These are phyloP conservation scores for Claviceps sp. DNA, from an alignment of 2,329 filamentous ascomycete species.

Conservation along the genomic window DNA sequence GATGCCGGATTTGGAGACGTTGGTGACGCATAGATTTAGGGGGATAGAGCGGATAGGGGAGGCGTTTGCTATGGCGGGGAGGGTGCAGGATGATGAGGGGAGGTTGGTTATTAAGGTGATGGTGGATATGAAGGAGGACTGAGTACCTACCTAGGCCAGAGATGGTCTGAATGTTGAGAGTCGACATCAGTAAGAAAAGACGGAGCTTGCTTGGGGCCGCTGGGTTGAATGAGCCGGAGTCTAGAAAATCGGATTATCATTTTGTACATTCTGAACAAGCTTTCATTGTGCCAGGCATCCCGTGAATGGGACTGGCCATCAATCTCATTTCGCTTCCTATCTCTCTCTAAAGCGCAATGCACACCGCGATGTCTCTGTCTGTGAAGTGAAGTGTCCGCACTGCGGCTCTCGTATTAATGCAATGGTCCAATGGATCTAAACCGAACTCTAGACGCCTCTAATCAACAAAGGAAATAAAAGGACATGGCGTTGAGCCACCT, in stretches of 20 bases:
- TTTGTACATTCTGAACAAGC: too few species aligned
- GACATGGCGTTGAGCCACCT: not conserved
- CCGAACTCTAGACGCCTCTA: constrained; percentile 6
- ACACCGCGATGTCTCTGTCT: not conserved
- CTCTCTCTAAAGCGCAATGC: not conserved
- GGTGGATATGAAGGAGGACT: constrained; percentile 24
- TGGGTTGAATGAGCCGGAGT: too few species aligned
- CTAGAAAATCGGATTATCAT: too few species aligned
- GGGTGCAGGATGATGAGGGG: constrained; percentile 54
- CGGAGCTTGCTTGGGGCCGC: too few species aligned
- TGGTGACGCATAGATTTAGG: constrained; percentile 58
- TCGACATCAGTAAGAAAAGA: too few species aligned
- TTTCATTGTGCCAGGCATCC: too few species aligned
- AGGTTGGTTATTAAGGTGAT: constrained; percentile 66
- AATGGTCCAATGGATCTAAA: constrained; percentile 5
- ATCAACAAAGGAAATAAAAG: not conserved
- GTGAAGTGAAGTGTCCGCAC: not conserved
- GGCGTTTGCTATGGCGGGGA: constrained; percentile 61
- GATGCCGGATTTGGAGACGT: constrained; percentile 50
- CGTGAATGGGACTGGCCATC: too few species aligned
- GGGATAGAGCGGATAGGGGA: constrained; percentile 49
- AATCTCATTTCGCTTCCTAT: too few species aligned
- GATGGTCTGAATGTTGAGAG: not conserved
- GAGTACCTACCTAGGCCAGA: not conserved
- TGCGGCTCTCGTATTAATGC: constrained; percentile 3